Evolutionary conservation across 148 eudicot species (phyloP), one percentile per base, ranked within the genome.

Genomic region (Oxyria digyna): DNA sequence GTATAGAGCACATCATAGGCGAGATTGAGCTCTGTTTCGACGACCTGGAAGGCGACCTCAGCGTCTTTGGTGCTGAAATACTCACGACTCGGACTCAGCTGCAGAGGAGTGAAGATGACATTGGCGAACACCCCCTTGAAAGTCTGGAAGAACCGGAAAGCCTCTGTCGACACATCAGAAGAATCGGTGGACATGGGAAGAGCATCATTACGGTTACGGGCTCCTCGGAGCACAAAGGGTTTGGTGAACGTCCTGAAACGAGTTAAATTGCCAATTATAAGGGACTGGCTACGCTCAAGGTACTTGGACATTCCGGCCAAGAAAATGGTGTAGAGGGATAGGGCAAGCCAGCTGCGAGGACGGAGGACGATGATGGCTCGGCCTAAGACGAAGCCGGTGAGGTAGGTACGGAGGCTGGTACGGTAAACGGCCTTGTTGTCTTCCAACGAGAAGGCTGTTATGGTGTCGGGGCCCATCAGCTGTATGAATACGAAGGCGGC

Each of bases 61-160:
- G 83, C 66, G 10, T 46, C 35, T 62, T 77, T 65, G 14, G 49
- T 62, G 32, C 72, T 70, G 71, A 87, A 84, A 71, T 77, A 84
- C 6, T 75, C 75, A n/a, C 74, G 71, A 43, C 87, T 80, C 21
- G 42, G 33, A 13, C 70, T 77, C 11, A 81, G 74, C 27, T 82
- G 78, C 3, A 74, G 75, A 69, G 77, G 69, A 62, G 78, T 80
- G 42, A 84, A 82, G 21, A 78, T 81, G 35, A 77, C 71, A 67
- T 87, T 81, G 4, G 82, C 82, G 8, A 87, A 70, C 0, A 86
- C 71, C 11, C 85, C 83, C 54, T 73, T 86, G 72, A 84, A 81
- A 15, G 70, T 80, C 18, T 74, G 15, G 24, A 76, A 84, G 63
- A 71, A 78, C 11, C 40, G 7, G 49, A 74, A 62, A 45, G 82